Evolutionary conservation across 805 yeast genomes (phyloP), one percentile per base, ranked within the genome.

Genomic region (Zygoascus bituminiphila): DNA sequence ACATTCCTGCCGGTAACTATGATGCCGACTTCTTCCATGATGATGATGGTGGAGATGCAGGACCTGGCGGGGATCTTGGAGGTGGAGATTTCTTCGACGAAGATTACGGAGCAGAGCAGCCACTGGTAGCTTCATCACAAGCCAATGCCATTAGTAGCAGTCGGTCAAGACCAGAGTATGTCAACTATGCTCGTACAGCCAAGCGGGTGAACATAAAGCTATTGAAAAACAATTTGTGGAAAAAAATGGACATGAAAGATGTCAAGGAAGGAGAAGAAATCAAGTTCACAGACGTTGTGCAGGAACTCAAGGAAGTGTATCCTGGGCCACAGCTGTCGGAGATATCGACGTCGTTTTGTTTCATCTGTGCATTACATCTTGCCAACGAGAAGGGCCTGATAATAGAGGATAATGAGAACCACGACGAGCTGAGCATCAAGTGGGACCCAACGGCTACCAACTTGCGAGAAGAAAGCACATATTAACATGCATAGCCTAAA

Each of bases 321-420:
- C 70, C 77, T 0, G 64, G 69, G 7, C 79, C 77, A 43, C 75
- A 79, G 42, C 68, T 72, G 55, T 74, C 73, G 44, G 95, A 88
- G 46, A 65, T 88, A 6, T 83, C 94, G 1, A 87, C 95, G 1
- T 82, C 94, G 64, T 84, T 84, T 63, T 84, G 86, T 59, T 88
- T 88, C 57, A 85, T 88, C 50, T 84, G 95, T 57, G 66, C 87
- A 58, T 66, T 88, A 31, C 96, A 88, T 66, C 69, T 88, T 54
- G 95, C 95, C 12, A 88, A 88, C 61, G 96, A 88, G 62, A 81
- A 84, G 58, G 91, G 89, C 1, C 68, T 88, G 25, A 60, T 68
- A 5, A 73, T 88, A 6, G 68, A 71, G 15, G 75, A 77, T 51
- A 75, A 68, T 8, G 75, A 68, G 5, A 61, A 64, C 20, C 67